Percentiles rank a stretch among this genome's conserved stretches.
Evolutionary conservation across 306 rosid species (phyloP).

Genomic region (Cucurbita moschata): DNA sequence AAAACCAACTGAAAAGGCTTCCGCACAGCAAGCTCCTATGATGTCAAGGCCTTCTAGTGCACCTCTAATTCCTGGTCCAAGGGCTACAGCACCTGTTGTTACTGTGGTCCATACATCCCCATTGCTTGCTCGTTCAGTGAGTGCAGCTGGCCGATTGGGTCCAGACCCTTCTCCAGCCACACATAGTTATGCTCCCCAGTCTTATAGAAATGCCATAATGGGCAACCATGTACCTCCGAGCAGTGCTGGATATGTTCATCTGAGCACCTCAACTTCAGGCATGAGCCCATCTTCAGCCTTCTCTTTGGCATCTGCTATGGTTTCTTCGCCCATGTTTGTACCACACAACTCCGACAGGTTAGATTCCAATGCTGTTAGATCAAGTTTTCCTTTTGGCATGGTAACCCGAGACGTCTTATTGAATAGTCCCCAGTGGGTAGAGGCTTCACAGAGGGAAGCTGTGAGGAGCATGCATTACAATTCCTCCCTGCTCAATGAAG

Average conservation of each 20-base stretch:
- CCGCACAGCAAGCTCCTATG: constrained; percentile 31
- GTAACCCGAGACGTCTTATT: constrained; percentile 35
- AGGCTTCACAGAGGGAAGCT: constrained; percentile 43
- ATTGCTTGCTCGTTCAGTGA: constrained; percentile 58
- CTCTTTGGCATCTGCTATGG: constrained; percentile 50
- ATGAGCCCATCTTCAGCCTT: constrained; percentile 34
- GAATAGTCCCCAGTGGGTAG: constrained; percentile 58
- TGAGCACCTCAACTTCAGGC: constrained; percentile 42
- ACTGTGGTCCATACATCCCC: constrained; percentile 63
- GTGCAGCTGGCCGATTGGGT: constrained; percentile 85
- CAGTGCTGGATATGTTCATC: constrained; percentile 36
- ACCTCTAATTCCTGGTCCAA: constrained; percentile 66
- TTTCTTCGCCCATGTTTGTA: constrained; percentile 42
- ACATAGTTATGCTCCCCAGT: constrained; percentile 63
- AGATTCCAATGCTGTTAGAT: constrained; percentile 33
- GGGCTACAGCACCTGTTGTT: constrained; percentile 63
- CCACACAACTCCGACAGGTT: constrained; percentile 51
- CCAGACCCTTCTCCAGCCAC: constrained; percentile 71
- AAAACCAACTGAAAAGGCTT: constrained; percentile 39
- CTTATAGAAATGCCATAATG: constrained; percentile 83
- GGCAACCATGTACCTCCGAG: constrained; percentile 51
- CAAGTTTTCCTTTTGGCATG: constrained; percentile 44
- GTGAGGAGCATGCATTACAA: constrained; percentile 38
- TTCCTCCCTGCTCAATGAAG: constrained; percentile 33
- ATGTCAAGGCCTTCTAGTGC: constrained; percentile 81